phyloP scores from a whole-genome alignment of 2,329 filamentous ascomycete genomes.

The Botrytis aclada region DNA sequence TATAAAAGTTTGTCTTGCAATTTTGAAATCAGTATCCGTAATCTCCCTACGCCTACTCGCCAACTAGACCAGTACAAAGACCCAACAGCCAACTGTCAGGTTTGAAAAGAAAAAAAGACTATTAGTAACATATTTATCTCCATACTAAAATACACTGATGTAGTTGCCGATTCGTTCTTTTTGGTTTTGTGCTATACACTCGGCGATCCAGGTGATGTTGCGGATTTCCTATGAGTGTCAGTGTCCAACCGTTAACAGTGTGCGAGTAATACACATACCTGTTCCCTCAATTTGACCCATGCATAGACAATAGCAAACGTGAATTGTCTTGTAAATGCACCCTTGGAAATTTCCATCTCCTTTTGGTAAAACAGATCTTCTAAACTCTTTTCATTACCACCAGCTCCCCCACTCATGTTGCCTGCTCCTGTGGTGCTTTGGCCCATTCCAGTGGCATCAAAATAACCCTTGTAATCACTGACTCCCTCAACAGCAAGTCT shows the following conservation, averaged over 20 bases:
- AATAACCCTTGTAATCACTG: constrained; percentile 91
- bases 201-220: constrained; percentile 99
- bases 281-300: constrained; percentile 96
- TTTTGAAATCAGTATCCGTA: constrained; percentile 25
- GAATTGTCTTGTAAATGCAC: constrained; percentile 93
- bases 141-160: constrained; percentile 83
- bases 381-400: constrained; percentile 79
- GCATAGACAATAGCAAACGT: constrained; percentile 93
- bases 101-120: constrained; percentile 23
- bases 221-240: constrained; percentile 77
- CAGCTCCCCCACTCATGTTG: constrained; percentile 80
- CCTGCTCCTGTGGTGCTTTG: constrained; percentile 70
- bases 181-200: constrained; percentile 99
- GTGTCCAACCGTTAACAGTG: constrained; percentile 20
- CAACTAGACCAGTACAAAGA: constrained; percentile 32
- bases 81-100: constrained; percentile 19
- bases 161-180: constrained; percentile 99
- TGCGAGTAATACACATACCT: constrained; percentile 57
- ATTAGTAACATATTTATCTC: constrained; percentile 21
- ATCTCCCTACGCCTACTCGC: constrained; percentile 34
- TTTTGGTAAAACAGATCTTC: constrained; percentile 99
- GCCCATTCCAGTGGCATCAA: constrained; percentile 82
- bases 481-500: constrained; percentile 90
- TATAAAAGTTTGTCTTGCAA: constrained; percentile 34
- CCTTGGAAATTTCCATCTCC: constrained; percentile 97